Percentiles rank a stretch among this genome's conserved stretches.
Conservation (phyloP, 192 early-diverging fungal genomes). For the Coemansia sp. region DNA sequence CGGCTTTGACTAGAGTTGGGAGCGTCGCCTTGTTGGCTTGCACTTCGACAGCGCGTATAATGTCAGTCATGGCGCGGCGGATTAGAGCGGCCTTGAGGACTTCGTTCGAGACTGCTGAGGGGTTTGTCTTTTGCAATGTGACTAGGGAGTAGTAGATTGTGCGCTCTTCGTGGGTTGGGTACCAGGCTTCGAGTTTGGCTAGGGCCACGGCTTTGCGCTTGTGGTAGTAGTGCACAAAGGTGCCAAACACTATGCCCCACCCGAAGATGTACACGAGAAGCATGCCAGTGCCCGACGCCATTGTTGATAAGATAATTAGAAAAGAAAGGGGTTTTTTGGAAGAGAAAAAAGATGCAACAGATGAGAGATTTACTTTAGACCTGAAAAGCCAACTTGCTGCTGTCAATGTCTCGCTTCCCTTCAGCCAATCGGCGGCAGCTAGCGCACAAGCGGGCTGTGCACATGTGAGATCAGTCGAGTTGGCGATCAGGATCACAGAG, state of each 20-base stretch:
- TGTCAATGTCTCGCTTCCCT: neutral
- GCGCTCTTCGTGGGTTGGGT: constrained; percentile 62
- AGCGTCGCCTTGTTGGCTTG: constrained; percentile 82
- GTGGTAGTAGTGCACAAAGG: constrained; percentile 60
- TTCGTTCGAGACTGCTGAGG: constrained; percentile 58
- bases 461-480: neutral
- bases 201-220: constrained; percentile 54
- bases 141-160: constrained; percentile 69
- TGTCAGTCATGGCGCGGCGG: constrained; percentile 78
- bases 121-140: constrained; percentile 52
- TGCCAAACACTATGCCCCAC: constrained; percentile 59
- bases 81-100: constrained; percentile 77
- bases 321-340: neutral
- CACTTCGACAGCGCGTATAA: constrained; percentile 72
- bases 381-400: too few relatives aligned
- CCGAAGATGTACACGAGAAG: constrained; percentile 56
- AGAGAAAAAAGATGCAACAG: neutral
- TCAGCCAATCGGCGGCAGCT: neutral
- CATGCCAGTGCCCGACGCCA: constrained; percentile 56
- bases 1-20: constrained; percentile 71
- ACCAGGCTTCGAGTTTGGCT: constrained; percentile 69
- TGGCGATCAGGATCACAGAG: constrained; percentile 1
- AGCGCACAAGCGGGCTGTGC: neutral
- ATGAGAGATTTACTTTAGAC: neutral
- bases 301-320: neutral